Evolutionary conservation across 345 rosid species (phyloP).

Genomic region (Acer negundo): DNA sequence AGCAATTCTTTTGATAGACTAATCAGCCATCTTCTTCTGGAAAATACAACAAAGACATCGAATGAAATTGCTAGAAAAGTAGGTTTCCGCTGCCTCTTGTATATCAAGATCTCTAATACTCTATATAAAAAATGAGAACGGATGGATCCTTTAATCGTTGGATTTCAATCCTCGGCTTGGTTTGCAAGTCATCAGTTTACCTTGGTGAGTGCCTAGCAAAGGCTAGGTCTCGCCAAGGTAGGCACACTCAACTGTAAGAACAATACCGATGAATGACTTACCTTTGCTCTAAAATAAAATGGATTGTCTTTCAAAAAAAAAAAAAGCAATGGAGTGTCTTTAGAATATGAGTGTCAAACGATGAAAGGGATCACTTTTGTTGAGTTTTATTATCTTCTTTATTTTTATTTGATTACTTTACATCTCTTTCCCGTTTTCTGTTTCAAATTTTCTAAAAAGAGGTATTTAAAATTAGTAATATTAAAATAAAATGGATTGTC

Average conservation of each 20-base stretch:
- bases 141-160: background rate
- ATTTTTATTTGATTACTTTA: too few relatives aligned
- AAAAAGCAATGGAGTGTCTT: too few relatives aligned
- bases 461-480: too few relatives aligned
- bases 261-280: slow-evolving; percentile 25
- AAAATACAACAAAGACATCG: slow-evolving; percentile 13
- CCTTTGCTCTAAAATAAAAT: slow-evolving; percentile 98
- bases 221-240: slow-evolving; percentile 1
- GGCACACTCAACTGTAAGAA: slow-evolving; percentile 5
- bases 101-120: background rate
- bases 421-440: too few relatives aligned
- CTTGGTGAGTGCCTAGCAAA: slow-evolving; percentile 37
- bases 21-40: slow-evolving; percentile 97
- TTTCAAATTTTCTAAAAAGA: too few relatives aligned
- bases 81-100: background rate
- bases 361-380: too few relatives aligned
- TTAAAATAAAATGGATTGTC: too few relatives aligned
- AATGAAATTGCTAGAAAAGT: background rate
- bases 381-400: too few relatives aligned
- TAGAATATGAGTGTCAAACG: too few relatives aligned
- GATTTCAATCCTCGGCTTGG: background rate
- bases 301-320: too few relatives aligned
- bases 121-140: background rate
- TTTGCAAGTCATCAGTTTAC: slow-evolving; percentile 20
- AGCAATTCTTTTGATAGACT: slow-evolving; percentile 75